Conservation (phyloP, 768 basidiomycete species). For the Xanthoconium stramineum region DNA sequence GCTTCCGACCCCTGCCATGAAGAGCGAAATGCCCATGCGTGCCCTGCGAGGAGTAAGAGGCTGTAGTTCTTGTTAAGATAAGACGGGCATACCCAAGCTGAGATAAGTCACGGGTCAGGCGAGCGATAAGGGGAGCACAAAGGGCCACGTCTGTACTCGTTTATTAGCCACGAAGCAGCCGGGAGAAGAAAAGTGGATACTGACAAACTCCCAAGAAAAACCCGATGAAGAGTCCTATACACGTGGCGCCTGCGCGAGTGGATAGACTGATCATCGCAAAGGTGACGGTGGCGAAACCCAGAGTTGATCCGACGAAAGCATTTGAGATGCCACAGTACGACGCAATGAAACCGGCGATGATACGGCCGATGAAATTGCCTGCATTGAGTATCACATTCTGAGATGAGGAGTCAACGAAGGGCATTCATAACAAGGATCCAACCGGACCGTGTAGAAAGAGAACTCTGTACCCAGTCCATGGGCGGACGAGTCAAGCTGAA, state of each 20-base stretch:
- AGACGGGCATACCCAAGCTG: conserved; percentile 42
- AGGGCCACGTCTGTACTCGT: conserved; percentile 34
- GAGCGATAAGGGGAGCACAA: conserved; percentile 42
- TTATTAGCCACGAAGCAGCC: background rate
- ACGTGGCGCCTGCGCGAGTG: conserved; percentile 34
- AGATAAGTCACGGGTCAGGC: conserved; percentile 39
- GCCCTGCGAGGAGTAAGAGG: conserved; percentile 17
- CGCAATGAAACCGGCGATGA: conserved; percentile 35
- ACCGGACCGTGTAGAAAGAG: conserved; percentile 53
- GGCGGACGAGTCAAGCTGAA: conserved; percentile 53
- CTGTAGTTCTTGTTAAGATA: background rate
- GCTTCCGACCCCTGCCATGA: conserved; percentile 35
- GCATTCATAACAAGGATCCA: background rate
- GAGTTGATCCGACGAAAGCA: conserved; percentile 36
- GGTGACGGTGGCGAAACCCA: conserved; percentile 36
- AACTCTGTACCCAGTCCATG: conserved; percentile 43
- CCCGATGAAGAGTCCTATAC: conserved; percentile 43
- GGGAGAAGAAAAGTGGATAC: conserved; percentile 10
- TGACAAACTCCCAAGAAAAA: conserved; percentile 47
- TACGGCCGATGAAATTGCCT: conserved; percentile 35
- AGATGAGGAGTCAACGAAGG: background rate
- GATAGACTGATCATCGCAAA: conserved; percentile 43
- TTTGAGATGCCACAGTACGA: conserved; percentile 44
- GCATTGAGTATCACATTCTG: conserved; percentile 39
- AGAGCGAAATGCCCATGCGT: conserved; percentile 49